A percentile compares a stretch with the other conserved stretches of the same genome.
These are phyloP conservation scores for Lycium ferocissimum DNA, from an alignment of 257 asterid species.

Conservation along the genomic window DNA sequence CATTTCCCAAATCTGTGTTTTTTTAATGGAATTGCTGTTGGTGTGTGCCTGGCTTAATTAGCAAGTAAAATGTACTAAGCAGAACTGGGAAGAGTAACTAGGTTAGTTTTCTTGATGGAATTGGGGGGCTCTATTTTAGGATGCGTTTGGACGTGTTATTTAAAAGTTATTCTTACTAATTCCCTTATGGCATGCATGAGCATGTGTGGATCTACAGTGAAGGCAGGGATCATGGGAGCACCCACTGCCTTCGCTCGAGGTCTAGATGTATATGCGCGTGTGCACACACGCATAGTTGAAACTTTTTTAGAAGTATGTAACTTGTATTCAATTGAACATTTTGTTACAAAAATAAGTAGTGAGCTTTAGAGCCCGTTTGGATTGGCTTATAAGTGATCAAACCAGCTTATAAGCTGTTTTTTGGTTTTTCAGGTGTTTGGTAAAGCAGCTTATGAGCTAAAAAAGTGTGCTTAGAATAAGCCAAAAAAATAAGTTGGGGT, in stretches of 20 bases:
- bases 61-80: background rate
- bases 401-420: too few relatives aligned
- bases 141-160: background rate
- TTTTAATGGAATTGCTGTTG: background rate
- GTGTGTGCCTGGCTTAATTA: background rate
- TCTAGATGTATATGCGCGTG: background rate
- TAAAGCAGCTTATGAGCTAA: too few relatives aligned
- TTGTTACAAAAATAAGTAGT: background rate
- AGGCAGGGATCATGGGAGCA: background rate
- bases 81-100: background rate
- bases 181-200: background rate
- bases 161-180: background rate
- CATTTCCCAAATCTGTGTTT: background rate
- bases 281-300: background rate
- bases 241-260: background rate
- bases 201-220: background rate
- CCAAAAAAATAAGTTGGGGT: too few relatives aligned
- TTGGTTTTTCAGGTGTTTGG: too few relatives aligned
- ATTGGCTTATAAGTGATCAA: too few relatives aligned
- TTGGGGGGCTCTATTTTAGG: background rate
- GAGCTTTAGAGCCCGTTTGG: background rate
- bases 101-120: background rate
- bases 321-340: background rate
- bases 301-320: background rate
- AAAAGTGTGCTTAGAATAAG: too few relatives aligned